phyloP scores from a whole-genome alignment of 306 rosid genomes.

The Glycine tomentella region DNA sequence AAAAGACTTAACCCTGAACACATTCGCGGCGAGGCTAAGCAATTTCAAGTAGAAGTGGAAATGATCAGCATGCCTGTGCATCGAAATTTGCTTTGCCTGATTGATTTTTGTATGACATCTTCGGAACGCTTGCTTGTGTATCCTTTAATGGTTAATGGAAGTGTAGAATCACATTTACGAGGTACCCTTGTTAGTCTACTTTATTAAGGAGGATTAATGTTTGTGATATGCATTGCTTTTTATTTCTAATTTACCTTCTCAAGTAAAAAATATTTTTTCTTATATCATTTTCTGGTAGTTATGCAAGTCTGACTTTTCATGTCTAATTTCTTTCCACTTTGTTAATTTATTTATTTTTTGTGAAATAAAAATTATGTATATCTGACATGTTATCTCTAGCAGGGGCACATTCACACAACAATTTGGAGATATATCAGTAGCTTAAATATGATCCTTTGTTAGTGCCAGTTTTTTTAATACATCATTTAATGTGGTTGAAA shows the following conservation, averaged over 20 bases:
- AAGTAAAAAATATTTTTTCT: slow-evolving; percentile 2
- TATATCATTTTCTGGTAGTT: neutral
- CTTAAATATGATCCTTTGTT: neutral
- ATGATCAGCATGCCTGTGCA: slow-evolving; percentile 47
- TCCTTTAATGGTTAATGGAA: slow-evolving; percentile 57
- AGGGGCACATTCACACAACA: slow-evolving; percentile 4
- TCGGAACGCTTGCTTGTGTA: slow-evolving; percentile 49
- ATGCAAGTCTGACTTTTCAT: slow-evolving; percentile 1
- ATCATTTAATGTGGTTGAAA: slow-evolving; percentile 1
- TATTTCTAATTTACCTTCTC: slow-evolving; percentile 26
- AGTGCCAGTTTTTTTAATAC: neutral
- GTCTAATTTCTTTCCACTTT: slow-evolving; percentile 14
- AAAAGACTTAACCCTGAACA: slow-evolving; percentile 91
- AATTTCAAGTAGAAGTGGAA: slow-evolving; percentile 81
- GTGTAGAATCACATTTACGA: slow-evolving; percentile 93
- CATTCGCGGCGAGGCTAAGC: slow-evolving; percentile 80
- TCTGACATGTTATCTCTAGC: slow-evolving; percentile 15
- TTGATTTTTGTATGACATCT: slow-evolving; percentile 46
- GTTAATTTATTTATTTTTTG: slow-evolving; percentile 5
- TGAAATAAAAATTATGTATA: neutral
- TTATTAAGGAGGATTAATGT: slow-evolving; percentile 1
- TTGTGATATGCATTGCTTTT: slow-evolving; percentile 13
- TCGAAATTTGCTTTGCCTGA: slow-evolving; percentile 50
- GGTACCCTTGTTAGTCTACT: slow-evolving; percentile 54
- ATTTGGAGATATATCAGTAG: slow-evolving; percentile 19